phyloP scores from a whole-genome alignment of 371 early-diverging fungal species.

The Syncephalis fuscata region DNA sequence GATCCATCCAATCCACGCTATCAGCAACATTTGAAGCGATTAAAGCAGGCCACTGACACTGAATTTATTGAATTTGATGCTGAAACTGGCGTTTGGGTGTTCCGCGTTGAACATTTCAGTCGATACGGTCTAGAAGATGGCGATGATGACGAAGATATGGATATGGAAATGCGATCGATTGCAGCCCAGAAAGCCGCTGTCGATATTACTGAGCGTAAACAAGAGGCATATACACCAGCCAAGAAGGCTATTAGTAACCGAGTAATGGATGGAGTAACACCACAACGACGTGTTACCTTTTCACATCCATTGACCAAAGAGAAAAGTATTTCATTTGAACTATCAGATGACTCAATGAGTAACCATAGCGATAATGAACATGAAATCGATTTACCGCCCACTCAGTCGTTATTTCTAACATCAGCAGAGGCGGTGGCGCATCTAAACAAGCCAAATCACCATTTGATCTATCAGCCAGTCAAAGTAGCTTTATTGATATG shows the following conservation, averaged over 20 bases:
- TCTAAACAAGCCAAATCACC: not conserved
- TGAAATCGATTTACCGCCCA: too few relatives aligned
- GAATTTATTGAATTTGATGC: slow-evolving; percentile 58
- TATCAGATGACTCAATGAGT: too few relatives aligned
- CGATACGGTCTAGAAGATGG: slow-evolving; percentile 42
- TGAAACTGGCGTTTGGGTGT: slow-evolving; percentile 71
- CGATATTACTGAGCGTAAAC: too few relatives aligned
- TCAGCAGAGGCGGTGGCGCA: not conserved
- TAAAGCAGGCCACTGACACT: slow-evolving; percentile 48
- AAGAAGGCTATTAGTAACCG: too few relatives aligned
- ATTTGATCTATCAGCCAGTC: not conserved
- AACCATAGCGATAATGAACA: too few relatives aligned
- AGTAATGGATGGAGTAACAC: too few relatives aligned
- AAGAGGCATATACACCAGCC: too few relatives aligned
- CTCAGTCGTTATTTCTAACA: not conserved
- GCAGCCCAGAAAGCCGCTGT: too few relatives aligned
- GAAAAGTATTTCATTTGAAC: too few relatives aligned
- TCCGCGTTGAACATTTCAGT: slow-evolving; percentile 77
- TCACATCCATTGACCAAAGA: too few relatives aligned
- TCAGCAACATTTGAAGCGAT: slow-evolving; percentile 42
- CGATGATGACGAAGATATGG: slow-evolving; percentile 12
- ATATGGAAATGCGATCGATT: not conserved
- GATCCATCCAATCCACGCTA: slow-evolving; percentile 53
- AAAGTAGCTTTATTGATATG: not conserved
- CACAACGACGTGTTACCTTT: too few relatives aligned